phyloP scores from a whole-genome alignment of 169 alveolate genomes.

The Eimeria praecox region DNA sequence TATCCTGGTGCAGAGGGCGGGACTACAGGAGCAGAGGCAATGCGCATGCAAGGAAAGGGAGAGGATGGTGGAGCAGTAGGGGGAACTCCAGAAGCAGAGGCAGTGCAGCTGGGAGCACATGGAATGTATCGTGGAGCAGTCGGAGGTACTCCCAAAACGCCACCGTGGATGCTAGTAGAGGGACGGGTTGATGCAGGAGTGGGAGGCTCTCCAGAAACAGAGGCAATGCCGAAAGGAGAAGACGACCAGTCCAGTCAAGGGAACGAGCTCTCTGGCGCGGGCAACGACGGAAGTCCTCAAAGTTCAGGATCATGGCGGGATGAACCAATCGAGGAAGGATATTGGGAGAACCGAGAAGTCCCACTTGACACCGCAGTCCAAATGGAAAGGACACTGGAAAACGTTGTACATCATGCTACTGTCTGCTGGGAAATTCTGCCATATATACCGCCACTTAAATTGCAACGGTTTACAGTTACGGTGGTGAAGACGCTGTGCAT shows the following conservation, averaged over 20 bases:
- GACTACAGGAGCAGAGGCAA: neutral
- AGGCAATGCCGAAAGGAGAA: neutral
- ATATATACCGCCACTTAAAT: neutral
- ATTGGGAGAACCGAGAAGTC: neutral
- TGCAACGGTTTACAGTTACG: neutral
- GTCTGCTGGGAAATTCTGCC: neutral
- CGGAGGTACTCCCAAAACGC: too few relatives aligned
- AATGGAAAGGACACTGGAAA: neutral
- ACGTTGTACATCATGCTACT: neutral
- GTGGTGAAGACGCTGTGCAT: neutral
- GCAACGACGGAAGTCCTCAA: neutral
- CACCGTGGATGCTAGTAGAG: too few relatives aligned
- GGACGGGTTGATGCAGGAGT: too few relatives aligned
- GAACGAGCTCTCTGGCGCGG: neutral
- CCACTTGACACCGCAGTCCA: neutral
- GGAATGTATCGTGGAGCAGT: neutral
- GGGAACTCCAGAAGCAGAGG: neutral
- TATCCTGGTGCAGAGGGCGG: neutral
- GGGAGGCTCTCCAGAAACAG: too few relatives aligned
- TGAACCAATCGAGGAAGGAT: neutral
- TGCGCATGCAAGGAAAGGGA: neutral
- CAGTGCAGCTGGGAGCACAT: neutral
- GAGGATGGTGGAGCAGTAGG: neutral
- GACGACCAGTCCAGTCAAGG: neutral
- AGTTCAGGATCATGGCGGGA: neutral